Evolutionary conservation across 768 basidiomycete species (phyloP).

Genomic region (Mycena epipterygia): DNA sequence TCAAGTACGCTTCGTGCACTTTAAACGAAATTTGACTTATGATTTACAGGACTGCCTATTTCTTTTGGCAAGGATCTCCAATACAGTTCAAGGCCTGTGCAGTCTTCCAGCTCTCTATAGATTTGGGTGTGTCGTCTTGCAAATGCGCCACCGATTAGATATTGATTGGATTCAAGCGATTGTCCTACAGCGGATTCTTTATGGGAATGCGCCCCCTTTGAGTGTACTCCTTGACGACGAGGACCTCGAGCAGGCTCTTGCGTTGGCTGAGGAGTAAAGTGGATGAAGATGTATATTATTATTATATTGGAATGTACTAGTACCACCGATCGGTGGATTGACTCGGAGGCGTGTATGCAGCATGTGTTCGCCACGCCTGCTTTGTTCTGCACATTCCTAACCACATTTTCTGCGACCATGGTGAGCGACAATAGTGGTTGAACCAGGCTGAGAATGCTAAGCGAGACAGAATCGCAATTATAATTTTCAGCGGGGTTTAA

Average conservation of each 20-base stretch:
- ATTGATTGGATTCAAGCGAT: conserved; percentile 65
- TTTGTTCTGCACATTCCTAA: neutral
- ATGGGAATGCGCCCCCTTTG: conserved; percentile 78
- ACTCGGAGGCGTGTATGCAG: conserved; percentile 29
- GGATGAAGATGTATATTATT: neutral
- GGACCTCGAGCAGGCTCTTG: conserved; percentile 81
- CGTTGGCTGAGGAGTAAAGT: conserved; percentile 71
- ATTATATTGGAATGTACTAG: neutral
- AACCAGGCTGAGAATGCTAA: neutral
- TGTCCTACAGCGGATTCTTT: conserved; percentile 77
- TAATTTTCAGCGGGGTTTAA: neutral
- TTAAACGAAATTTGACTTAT: conserved; percentile 13
- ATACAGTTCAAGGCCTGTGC: conserved; percentile 88
- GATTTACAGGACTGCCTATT: conserved; percentile 75
- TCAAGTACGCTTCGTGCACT: conserved; percentile 69
- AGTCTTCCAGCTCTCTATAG: conserved; percentile 86
- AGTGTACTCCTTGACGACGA: conserved; percentile 66
- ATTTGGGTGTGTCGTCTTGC: conserved; percentile 68
- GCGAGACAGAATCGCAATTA: neutral
- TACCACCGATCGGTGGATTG: conserved; percentile 15
- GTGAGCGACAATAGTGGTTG: conserved; percentile 1
- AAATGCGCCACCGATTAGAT: conserved; percentile 2
- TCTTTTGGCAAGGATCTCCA: conserved; percentile 79
- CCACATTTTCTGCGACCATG: conserved; percentile 2
- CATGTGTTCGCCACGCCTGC: conserved; percentile 16